These are phyloP conservation scores for Fusarium incarnatum DNA, from an alignment of 2,329 filamentous ascomycete species.

Conservation along the genomic window DNA sequence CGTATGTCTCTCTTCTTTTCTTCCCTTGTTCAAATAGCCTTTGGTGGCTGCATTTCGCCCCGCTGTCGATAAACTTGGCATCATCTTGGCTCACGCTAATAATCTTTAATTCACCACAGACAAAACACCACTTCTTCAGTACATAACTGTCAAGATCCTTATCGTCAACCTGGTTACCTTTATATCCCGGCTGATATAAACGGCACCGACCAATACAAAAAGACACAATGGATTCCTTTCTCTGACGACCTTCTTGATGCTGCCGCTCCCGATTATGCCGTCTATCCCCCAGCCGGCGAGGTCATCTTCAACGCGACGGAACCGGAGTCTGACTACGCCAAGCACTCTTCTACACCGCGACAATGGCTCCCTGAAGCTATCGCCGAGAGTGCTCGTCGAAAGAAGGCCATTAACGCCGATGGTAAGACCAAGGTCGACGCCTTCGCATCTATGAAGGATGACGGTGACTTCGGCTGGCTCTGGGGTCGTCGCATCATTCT, in stretches of 20 bases:
- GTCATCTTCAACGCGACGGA: slow-evolving; percentile 77
- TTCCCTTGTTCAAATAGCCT: background rate
- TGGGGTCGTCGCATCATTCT: slow-evolving; percentile 39
- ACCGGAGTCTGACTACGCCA: slow-evolving; percentile 27
- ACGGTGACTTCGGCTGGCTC: slow-evolving; percentile 33
- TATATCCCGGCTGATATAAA: slow-evolving; percentile 60
- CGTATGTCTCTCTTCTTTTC: slow-evolving; percentile 5
- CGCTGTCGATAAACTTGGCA: slow-evolving; percentile 24
- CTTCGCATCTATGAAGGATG: slow-evolving; percentile 29
- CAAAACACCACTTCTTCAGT: background rate
- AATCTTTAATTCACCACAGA: slow-evolving; percentile 11
- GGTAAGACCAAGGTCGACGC: background rate
- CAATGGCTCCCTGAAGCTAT: slow-evolving; percentile 32
- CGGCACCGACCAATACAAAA: slow-evolving; percentile 71
- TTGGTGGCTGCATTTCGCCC: background rate
- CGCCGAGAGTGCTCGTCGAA: slow-evolving; percentile 28
- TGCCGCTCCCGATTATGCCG: slow-evolving; percentile 58
- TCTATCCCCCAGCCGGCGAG: slow-evolving; percentile 51
- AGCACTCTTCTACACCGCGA: slow-evolving; percentile 25
- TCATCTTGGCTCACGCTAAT: slow-evolving; percentile 18
- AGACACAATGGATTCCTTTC: slow-evolving; percentile 50
- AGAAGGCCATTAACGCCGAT: slow-evolving; percentile 7
- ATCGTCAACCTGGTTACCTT: slow-evolving; percentile 64
- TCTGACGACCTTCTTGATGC: slow-evolving; percentile 69
- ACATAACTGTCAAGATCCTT: slow-evolving; percentile 35